Evolutionary conservation across 495 filamentous ascomycete species (phyloP), one percentile per base, ranked within the genome.

Genomic region (Aspergillus sclerotioniger): DNA sequence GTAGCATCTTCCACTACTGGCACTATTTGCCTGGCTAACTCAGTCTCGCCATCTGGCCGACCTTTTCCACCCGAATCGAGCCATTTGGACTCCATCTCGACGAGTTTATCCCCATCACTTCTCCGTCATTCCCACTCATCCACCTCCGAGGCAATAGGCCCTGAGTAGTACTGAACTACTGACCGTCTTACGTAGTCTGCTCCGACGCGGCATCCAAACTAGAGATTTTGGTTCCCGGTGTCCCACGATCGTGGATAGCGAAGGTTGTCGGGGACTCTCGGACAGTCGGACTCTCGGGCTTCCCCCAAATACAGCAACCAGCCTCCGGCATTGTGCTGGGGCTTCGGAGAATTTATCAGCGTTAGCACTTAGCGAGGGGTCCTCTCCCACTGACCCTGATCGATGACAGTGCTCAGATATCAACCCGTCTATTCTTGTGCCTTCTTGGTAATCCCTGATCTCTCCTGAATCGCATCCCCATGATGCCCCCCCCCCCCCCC

Each of bases 251-350:
- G 25, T 25, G 25, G 5, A 25, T 25, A 25, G 5, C 5, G 25
- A 25, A 56, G 33, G 6, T 29, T 39, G 12, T 41, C n/a, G 31
- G 29, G 8, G 44, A 41, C n/a, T 8, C 46, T 57, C 47, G 47
- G 44, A 41, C n/a, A 7, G 33, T 57, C 47, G 47, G 48, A 58
- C 41, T 54, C 15, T 32, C 41, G 47, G 47, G 16, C 17, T 9
- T 50, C 52, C 45, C 43, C 47, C 35, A 49, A 25, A 59, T 44
- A 6, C 19, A 59, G 57, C 51, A 54, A 54, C 25, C 50, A 53
- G 50, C 50, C 28, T 21, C 56, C 50, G 56, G 49, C 50, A 53
- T 52, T 53, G 37, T 10, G 46, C 47, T 21, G 35, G 47, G 25
- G 16, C 47, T n/a, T 32, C 37, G 39, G 56, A 47, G 48, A 33